Base-by-base conservation (phyloP, 331 rosid genomes). In the Pyrus hybrid region DNA sequence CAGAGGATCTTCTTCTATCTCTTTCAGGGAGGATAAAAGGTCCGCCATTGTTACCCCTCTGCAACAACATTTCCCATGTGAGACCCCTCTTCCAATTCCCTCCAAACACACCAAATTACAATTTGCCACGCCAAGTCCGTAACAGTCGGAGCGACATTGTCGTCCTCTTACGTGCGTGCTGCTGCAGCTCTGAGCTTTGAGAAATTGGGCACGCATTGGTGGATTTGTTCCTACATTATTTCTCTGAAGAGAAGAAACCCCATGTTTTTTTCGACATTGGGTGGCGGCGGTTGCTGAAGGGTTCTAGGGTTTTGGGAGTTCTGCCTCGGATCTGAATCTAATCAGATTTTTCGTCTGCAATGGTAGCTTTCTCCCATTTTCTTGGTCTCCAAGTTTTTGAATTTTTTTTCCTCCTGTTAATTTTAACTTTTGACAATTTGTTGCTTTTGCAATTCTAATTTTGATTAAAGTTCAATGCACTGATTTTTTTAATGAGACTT, bases 11-110 rank as follows among this genome's bases (percentile, higher is more conserved):
- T 87, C 58, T 79, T 84, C 72, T 78, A 17, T 30, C 43, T 63
- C 68, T 62, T 43, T 79, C 72, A 7, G 70, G 35, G 21, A 17
- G 71, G 77, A 41, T 60, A n/a, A 67, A 69, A 78, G 79, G 67
- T 70, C 51, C 75, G 82, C 86, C 87, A 76, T 79, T 83, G 85
- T 78, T 68, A 67, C 87, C 83, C 87, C 83, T 80, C 87, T 90
- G 89, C 90, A 84, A 82, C 85, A 35, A 33, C 77, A 82, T 64
- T 72, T 83, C 84, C 83, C 79, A 43, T 76, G 65, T 71, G 8
- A 76, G 47, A 41, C 47, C 47, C 32, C 73, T 73, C 70, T 10
- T 57, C 12, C 17, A 23, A 26, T 68, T 25, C 23, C 29, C 13
- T 60, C 37, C 8, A 2, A 16, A 35, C 61, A 26, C 29, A 5